Evolutionary conservation across 2,329 filamentous ascomycete species (phyloP).

Genomic region (Cercospora sesami): DNA sequence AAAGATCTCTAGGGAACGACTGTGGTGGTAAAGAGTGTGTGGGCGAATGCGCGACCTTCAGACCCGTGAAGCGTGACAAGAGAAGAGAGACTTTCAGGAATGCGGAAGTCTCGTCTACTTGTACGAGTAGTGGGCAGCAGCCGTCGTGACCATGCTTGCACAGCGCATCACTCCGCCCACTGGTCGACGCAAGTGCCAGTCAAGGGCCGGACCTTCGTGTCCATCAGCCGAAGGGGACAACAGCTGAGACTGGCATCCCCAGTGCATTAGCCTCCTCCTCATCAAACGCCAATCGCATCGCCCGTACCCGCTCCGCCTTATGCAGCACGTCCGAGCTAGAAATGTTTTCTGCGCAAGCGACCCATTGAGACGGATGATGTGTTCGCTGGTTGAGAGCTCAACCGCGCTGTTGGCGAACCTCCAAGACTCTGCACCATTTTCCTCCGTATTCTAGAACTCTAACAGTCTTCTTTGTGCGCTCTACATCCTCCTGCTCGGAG

Average conservation of each 20-base stretch:
- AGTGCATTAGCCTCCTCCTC: slow-evolving; percentile 12
- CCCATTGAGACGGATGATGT: slow-evolving; percentile 16
- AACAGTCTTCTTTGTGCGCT: neutral
- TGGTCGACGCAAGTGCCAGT: slow-evolving; percentile 17
- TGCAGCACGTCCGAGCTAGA: slow-evolving; percentile 16
- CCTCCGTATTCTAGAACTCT: neutral
- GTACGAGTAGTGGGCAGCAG: slow-evolving; percentile 17
- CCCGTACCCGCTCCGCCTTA: slow-evolving; percentile 18
- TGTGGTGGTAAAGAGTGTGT: slow-evolving; percentile 28
- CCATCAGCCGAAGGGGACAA: slow-evolving; percentile 11
- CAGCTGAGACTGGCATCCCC: slow-evolving; percentile 14
- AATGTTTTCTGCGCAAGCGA: slow-evolving; percentile 17
- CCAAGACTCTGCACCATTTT: neutral
- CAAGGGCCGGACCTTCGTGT: slow-evolving; percentile 14
- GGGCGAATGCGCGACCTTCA: slow-evolving; percentile 29
- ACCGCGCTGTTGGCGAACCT: slow-evolving; percentile 4
- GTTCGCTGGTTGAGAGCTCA: slow-evolving; percentile 10
- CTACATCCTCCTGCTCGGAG: neutral
- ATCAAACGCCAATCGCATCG: slow-evolving; percentile 22
- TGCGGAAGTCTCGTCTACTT: slow-evolving; percentile 22
- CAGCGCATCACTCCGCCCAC: slow-evolving; percentile 12
- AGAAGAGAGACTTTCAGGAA: slow-evolving; percentile 14
- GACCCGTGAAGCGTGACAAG: slow-evolving; percentile 31
- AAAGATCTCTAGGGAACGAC: slow-evolving; percentile 32
- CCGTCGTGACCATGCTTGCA: slow-evolving; percentile 10